Evolutionary conservation across 805 yeast species (phyloP), one percentile per base, ranked within the genome.

Genomic region (Candida qinlingensis): DNA sequence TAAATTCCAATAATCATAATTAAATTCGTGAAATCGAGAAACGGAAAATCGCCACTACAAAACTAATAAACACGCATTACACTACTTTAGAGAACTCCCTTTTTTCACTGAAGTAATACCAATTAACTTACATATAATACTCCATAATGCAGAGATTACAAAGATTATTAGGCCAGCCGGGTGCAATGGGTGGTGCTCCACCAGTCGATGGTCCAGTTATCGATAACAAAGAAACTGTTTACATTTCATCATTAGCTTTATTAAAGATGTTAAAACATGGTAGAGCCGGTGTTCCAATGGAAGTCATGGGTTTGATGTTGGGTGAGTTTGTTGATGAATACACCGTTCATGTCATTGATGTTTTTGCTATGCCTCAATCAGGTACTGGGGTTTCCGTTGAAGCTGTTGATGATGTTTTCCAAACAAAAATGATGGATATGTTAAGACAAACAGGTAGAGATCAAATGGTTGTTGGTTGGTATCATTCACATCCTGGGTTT

Each of bases 371-470:
- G 99, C 99, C 99, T 19, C 99, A 94, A 72, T 81, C 90, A 42
- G 96, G 96, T 63, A 94, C 99, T 8, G 99, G 99, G 51, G 99
- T 95, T 19, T 86, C 96, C 50, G 99, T 94, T 50, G 99, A 94
- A 67, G 99, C 99, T 1, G 99, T 94, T 34, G 99, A 95, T 67
- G 98, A 95, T 66, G 98, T 95, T 44, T 94, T 94, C 73, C 99
- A 94, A 68, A 91, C 98, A 4, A 87, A 85, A 65, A 95, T 94
- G 99, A 94, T 94, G 99, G 99, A 94, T 64, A 94, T 94, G 99
- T 77, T 94, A 63, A 83, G 87, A 70, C 99, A 94, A 68, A 94
- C 99, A 1, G 99, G 99, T n/a, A 79, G 99, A 68, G 97, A 91
- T 69, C 96, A 94, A 67, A 90, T 88, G 88, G 99, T 94, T 46